Percentiles rank a stretch among this genome's conserved stretches.
Evolutionary conservation across 78 protist species (phyloP).

Genomic region (Dictyostelium intermedium): DNA sequence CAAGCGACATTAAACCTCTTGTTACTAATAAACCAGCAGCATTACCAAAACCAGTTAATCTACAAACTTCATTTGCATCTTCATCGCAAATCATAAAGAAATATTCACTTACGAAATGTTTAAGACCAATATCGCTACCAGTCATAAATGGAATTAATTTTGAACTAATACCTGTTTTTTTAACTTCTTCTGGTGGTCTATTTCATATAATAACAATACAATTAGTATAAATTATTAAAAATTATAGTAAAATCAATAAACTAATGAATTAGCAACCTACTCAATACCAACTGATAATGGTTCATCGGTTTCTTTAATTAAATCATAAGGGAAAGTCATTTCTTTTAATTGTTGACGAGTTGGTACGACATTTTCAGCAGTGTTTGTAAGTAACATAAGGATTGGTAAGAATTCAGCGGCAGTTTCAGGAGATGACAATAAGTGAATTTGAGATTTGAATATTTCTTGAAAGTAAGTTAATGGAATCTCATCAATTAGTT

Average conservation of each 20-base stretch:
- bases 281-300: conserved; percentile 54
- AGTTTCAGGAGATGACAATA: conserved; percentile 10
- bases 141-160: conserved; percentile 77
- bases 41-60: conserved; percentile 77
- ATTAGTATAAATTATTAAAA: background rate
- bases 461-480: conserved; percentile 37
- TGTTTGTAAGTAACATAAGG: conserved; percentile 40
- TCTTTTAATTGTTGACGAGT: conserved; percentile 42
- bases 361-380: conserved; percentile 48
- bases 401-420: conserved; percentile 62
- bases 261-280: conserved; percentile 3
- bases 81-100: conserved; percentile 69
- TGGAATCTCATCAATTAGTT: conserved; percentile 26
- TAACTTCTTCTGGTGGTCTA: conserved; percentile 63
- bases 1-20: conserved; percentile 55
- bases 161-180: conserved; percentile 39
- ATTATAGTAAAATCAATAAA: no score
- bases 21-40: conserved; percentile 74
- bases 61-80: conserved; percentile 80
- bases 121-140: conserved; percentile 63
- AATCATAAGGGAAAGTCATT: conserved; percentile 61
- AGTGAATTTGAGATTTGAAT: conserved; percentile 14
- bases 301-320: conserved; percentile 66
- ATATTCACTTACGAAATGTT: conserved; percentile 58
- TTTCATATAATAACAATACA: background rate